Percentiles rank a stretch among this genome's conserved stretches.
phyloP scores from a whole-genome alignment of 495 filamentous ascomycete species.

The Penicillium goetzii region DNA sequence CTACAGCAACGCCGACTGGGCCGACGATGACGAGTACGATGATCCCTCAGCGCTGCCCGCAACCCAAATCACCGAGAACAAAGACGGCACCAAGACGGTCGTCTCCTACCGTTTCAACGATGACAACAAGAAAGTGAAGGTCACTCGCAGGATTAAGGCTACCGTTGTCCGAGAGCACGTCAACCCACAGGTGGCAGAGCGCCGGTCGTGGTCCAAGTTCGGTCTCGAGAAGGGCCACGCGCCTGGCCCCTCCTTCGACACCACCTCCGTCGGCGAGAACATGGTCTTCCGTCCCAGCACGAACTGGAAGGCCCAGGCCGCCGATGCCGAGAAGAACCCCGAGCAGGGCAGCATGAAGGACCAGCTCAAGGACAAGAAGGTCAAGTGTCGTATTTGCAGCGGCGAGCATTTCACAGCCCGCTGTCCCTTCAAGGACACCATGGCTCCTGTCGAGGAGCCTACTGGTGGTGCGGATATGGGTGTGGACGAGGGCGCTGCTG shows the following conservation, averaged over 20 bases:
- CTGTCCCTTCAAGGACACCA: constrained; percentile 85
- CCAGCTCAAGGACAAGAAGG: constrained; percentile 96
- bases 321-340: constrained; percentile 77
- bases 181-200: constrained; percentile 94
- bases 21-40: constrained; percentile 95
- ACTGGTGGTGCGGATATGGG: constrained; percentile 57
- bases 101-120: constrained; percentile 91
- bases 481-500: constrained; percentile 56
- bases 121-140: constrained; percentile 92
- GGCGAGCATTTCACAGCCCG: constrained; percentile 98
- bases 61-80: constrained; percentile 86
- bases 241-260: constrained; percentile 73
- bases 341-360: constrained; percentile 81
- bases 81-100: constrained; percentile 96
- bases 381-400: constrained; percentile 98
- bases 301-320: constrained; percentile 87
- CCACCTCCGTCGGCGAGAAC: constrained; percentile 93
- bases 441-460: constrained; percentile 72
- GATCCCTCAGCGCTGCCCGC: constrained; percentile 77
- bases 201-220: constrained; percentile 90
- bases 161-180: constrained; percentile 87
- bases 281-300: constrained; percentile 89
- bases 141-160: constrained; percentile 88
- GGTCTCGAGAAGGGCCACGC: constrained; percentile 77
- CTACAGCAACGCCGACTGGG: constrained; percentile 80